Evolutionary conservation across 2,329 filamentous ascomycete genomes (phyloP).

Genomic region (Blastomyces percursus): DNA sequence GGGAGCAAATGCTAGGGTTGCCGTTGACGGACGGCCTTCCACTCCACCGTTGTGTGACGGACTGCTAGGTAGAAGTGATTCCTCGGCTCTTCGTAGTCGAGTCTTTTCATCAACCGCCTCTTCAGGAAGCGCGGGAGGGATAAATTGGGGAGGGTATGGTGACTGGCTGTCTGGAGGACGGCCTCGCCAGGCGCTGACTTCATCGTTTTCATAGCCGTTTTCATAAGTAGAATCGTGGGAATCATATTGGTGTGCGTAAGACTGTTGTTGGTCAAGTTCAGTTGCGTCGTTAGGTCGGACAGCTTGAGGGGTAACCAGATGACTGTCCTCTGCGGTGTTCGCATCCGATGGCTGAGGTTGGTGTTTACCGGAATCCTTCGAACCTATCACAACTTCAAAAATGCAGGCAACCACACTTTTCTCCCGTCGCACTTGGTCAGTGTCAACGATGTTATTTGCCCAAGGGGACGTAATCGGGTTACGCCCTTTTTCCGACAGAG

Average conservation of each 20-base stretch:
- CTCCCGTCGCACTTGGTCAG: constrained; percentile 71
- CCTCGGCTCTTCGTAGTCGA: constrained; percentile 63
- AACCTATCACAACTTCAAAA: constrained; percentile 82
- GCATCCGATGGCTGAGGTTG: constrained; percentile 35
- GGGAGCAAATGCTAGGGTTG: constrained; percentile 25
- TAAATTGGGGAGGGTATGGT: constrained; percentile 7
- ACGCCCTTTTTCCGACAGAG: constrained; percentile 24
- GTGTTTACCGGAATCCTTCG: constrained; percentile 57
- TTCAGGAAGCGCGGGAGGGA: constrained; percentile 43
- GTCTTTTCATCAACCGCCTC: constrained; percentile 69
- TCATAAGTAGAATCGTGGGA: not conserved
- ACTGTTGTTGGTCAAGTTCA: constrained; percentile 13
- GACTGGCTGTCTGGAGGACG: constrained; percentile 6
- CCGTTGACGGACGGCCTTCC: constrained; percentile 38
- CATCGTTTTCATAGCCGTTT: constrained; percentile 5
- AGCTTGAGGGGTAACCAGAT: constrained; percentile 20
- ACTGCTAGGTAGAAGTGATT: constrained; percentile 67
- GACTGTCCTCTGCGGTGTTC: constrained; percentile 18
- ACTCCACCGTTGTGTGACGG: constrained; percentile 44
- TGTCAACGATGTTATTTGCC: constrained; percentile 65
- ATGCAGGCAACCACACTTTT: constrained; percentile 83
- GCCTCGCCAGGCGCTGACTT: constrained; percentile 1
- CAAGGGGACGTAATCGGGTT: constrained; percentile 32
- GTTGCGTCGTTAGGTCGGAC: constrained; percentile 16
- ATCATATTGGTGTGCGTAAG: not conserved